Evolutionary conservation across 805 yeast species (phyloP).

Genomic region (Ogataea dorogensis): DNA sequence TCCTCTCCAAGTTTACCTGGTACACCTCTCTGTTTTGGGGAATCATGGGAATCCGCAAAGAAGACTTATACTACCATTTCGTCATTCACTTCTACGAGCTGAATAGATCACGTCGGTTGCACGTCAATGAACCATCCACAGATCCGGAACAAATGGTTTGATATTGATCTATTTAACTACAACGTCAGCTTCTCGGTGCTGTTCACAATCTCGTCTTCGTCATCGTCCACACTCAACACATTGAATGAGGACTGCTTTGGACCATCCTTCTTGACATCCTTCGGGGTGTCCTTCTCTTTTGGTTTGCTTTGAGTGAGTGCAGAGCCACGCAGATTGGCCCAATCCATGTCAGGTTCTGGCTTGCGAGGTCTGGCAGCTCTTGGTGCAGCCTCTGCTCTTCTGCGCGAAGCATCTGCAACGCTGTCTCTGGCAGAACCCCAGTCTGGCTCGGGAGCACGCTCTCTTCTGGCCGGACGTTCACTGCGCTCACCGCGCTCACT

Average conservation of each 20-base stretch:
- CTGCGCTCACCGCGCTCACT: constrained; percentile 36
- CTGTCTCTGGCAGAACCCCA: constrained; percentile 44
- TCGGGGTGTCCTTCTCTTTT: constrained; percentile 8
- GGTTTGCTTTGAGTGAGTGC: constrained; percentile 14
- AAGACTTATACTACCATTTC: constrained; percentile 52
- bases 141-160: constrained; percentile 10
- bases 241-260: constrained; percentile 46
- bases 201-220: constrained; percentile 30
- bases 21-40: constrained; percentile 46
- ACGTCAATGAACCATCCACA: neutral
- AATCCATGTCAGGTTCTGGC: constrained; percentile 20
- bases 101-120: constrained; percentile 25
- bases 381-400: constrained; percentile 8
- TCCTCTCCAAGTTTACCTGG: constrained; percentile 30
- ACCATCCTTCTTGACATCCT: constrained; percentile 26
- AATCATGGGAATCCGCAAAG: constrained; percentile 51
- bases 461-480: constrained; percentile 35
- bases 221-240: constrained; percentile 52
- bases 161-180: constrained; percentile 34
- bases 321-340: constrained; percentile 27
- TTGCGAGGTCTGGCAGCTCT: constrained; percentile 17
- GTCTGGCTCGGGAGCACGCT: constrained; percentile 39
- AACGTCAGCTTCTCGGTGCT: constrained; percentile 38
- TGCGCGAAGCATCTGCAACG: constrained; percentile 15
- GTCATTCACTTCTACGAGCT: constrained; percentile 39